Base-by-base conservation (phyloP, 768 basidiomycete genomes). In the Myochromella boudieri region DNA sequence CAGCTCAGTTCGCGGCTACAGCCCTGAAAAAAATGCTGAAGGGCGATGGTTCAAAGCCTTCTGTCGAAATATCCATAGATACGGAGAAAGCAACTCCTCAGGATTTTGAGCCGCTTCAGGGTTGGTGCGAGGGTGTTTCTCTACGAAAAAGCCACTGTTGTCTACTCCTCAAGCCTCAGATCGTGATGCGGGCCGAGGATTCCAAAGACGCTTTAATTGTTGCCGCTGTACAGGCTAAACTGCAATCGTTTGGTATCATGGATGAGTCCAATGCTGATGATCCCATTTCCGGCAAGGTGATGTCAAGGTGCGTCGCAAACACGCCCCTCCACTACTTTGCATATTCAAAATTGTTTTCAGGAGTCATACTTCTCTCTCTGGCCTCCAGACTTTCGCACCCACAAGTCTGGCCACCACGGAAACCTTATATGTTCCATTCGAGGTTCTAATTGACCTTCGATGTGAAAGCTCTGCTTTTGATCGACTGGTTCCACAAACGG, bases 361-460 rank as follows among this genome's bases (percentile, higher is more conserved):
- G 66, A 93, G 82, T 37, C 92, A 88, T 55, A 83, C 82, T 9
- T 76, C 81, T 4, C 67, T 97, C 44, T 82, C 81, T 41, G 91
- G 91, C 1, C 74, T 97, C 25, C 95, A 98, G 64, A 81, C 84
- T 6, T 98, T 95, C 68, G 84, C 88, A 29, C 95, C 95, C 1
- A 72, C 75, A 1, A 58, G 66, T 24, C 52, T 62, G 9, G 60
- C 66, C 38, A 59, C 64, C n/a, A 69, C 68, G 5, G 69, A 68
- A 18, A 72, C 74, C 62, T 76, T 76, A 11, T 76, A 75, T 45
- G 82, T 98, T 21, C 95, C 95, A n/a, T 73, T 94, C 18, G 95
- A 98, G 67, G 87, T 94, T 32, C 66, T 95, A 42, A 81, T 95
- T 46, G 93, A 97, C 67, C 76, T 84, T 42, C 80, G 85, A 36